Evolutionary conservation across 1,284 basidiomycete species (phyloP).

Genomic region (Boletus mariae): DNA sequence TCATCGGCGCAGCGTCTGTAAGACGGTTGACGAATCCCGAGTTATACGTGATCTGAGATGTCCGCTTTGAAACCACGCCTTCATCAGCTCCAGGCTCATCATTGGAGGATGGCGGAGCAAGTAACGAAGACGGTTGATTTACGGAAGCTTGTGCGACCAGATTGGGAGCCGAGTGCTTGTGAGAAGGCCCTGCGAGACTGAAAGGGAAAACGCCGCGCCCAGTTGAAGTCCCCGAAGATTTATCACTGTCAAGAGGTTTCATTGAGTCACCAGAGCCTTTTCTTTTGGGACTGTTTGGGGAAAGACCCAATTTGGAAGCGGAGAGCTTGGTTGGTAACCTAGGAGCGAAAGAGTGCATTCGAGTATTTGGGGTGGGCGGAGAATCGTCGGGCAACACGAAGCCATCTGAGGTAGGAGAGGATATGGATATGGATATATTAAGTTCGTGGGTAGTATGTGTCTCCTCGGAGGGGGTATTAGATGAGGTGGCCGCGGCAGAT

Average conservation of each 20-base stretch:
- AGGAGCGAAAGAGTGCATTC: slow-evolving; percentile 59
- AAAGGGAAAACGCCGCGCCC: slow-evolving; percentile 35
- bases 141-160: slow-evolving; percentile 13
- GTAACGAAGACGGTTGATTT: slow-evolving; percentile 36
- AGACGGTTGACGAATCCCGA: slow-evolving; percentile 74
- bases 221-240: slow-evolving; percentile 10
- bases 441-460: slow-evolving; percentile 19
- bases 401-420: slow-evolving; percentile 26
- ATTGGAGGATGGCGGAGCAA: slow-evolving; percentile 51
- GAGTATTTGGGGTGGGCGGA: slow-evolving; percentile 19
- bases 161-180: slow-evolving; percentile 27
- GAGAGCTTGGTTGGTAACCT: slow-evolving; percentile 67
- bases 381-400: slow-evolving; percentile 25
- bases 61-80: slow-evolving; percentile 44
- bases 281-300: slow-evolving; percentile 47
- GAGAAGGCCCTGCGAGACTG: slow-evolving; percentile 28
- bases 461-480: slow-evolving; percentile 25
- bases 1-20: slow-evolving; percentile 44
- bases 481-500: slow-evolving; percentile 23
- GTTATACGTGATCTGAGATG: slow-evolving; percentile 74
- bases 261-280: slow-evolving; percentile 47
- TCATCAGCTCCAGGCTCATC: slow-evolving; percentile 20
- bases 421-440: slow-evolving; percentile 38
- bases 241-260: slow-evolving; percentile 30
- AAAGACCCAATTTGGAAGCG: slow-evolving; percentile 41